These are phyloP conservation scores for Mucor circinelloides DNA, from an alignment of 371 early-diverging fungal genomes.

Conservation along the genomic window DNA sequence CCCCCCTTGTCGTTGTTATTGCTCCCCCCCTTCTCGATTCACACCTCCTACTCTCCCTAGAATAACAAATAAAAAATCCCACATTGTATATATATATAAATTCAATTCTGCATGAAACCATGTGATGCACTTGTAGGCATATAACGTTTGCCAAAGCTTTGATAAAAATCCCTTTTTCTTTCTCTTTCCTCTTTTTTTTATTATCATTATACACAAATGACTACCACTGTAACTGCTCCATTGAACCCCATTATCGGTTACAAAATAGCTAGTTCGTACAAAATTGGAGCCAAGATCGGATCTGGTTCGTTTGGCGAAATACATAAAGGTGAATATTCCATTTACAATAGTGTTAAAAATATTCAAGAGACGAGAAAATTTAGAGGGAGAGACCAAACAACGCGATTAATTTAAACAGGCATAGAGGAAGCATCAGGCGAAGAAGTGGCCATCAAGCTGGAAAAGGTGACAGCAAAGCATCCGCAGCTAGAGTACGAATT, in stretches of 20 bases:
- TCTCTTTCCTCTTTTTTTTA: neutral
- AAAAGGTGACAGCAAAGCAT: conserved; percentile 87
- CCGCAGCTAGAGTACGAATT: conserved; percentile 97
- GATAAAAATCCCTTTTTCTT: neutral
- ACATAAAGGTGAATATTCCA: conserved; percentile 69
- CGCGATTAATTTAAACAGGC: conserved; percentile 46
- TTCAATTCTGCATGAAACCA: conserved; percentile 6
- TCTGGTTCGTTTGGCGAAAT: conserved; percentile 98
- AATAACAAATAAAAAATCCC: neutral
- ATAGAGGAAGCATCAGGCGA: conserved; percentile 87
- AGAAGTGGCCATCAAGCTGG: conserved; percentile 96
- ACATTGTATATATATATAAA: neutral
- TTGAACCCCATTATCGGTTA: conserved; percentile 18
- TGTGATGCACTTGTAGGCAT: conserved; percentile 13
- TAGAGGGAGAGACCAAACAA: neutral
- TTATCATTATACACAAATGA: neutral
- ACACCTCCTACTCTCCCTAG: neutral
- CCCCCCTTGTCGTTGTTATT: neutral
- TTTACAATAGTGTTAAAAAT: neutral
- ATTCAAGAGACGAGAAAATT: neutral
- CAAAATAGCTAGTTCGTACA: conserved; percentile 74
- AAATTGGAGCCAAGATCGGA: conserved; percentile 92
- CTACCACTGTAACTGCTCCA: conserved; percentile 7
- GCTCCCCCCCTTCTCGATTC: neutral
- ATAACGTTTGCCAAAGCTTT: neutral